Conservation (phyloP, 192 early-diverging fungal genomes). For the Rhizophagus clarus region DNA sequence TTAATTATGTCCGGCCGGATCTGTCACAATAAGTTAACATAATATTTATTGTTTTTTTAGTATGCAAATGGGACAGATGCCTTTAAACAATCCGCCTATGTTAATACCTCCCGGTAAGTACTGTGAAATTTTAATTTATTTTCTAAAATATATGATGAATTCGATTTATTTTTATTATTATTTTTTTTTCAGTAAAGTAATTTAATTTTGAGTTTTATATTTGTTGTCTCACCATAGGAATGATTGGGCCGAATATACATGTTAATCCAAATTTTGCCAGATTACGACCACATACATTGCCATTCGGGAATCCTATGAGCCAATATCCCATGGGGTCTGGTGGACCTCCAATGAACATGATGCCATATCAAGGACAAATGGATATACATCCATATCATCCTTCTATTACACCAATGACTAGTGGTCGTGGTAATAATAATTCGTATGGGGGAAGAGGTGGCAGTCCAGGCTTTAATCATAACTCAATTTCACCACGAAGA, state of each 20-base stretch:
- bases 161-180: background rate
- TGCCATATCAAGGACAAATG: slow-evolving; percentile 21
- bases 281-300: slow-evolving; percentile 10
- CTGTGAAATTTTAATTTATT: background rate
- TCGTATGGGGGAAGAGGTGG: background rate
- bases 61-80: background rate
- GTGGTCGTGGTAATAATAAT: background rate
- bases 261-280: slow-evolving; percentile 22
- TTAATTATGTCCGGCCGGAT: background rate
- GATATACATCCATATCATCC: slow-evolving; percentile 10
- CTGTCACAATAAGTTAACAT: background rate
- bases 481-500: background rate
- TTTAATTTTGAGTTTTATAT: background rate
- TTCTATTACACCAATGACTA: background rate
- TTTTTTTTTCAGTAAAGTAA: background rate
- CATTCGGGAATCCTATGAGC: background rate
- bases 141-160: background rate
- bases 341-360: slow-evolving; percentile 17
- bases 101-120: background rate
- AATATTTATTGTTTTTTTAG: background rate
- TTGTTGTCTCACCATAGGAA: background rate
- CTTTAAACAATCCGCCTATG: background rate
- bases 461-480: background rate
- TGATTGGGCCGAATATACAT: slow-evolving; percentile 20
- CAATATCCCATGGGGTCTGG: slow-evolving; percentile 8